phyloP scores from a whole-genome alignment of 768 basidiomycete genomes.

The Naganishia vishniacii region DNA sequence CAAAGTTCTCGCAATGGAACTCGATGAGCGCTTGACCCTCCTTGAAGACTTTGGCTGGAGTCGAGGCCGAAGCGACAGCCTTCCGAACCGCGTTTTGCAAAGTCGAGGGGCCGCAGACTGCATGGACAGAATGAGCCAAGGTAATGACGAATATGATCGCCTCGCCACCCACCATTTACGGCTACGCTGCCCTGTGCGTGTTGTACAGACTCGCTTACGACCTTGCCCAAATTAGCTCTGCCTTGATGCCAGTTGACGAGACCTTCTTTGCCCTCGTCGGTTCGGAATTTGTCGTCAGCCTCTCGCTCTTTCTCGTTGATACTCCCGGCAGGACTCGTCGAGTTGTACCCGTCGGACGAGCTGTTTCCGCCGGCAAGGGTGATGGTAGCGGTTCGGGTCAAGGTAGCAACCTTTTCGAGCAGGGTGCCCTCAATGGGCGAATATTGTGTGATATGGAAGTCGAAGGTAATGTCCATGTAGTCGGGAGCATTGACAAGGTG shows the following conservation, averaged over 20 bases:
- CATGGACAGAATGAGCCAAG: background rate
- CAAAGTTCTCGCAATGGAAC: conserved; percentile 28
- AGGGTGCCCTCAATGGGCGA: conserved; percentile 36
- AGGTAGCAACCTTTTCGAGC: conserved; percentile 8
- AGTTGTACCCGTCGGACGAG: conserved; percentile 12
- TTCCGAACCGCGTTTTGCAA: conserved; percentile 9
- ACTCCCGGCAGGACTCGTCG: conserved; percentile 8
- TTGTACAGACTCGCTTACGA: background rate
- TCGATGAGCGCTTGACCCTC: conserved; percentile 22
- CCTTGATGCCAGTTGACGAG: conserved; percentile 20
- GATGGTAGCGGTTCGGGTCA: conserved; percentile 5
- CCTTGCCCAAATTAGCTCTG: conserved; percentile 6
- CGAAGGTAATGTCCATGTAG: conserved; percentile 29
- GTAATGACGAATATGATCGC: background rate
- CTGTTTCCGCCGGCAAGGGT: background rate
- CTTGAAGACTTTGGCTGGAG: background rate
- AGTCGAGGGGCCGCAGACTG: conserved; percentile 27
- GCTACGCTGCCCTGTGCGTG: conserved; percentile 15
- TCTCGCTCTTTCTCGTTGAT: conserved; percentile 20
- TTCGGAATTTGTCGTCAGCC: conserved; percentile 3
- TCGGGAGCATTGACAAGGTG: conserved; percentile 31
- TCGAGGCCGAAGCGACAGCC: conserved; percentile 8
- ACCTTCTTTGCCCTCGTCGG: conserved; percentile 3
- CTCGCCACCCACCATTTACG: conserved; percentile 21
- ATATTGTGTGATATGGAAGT: conserved; percentile 21